Evolutionary conservation across 2,329 filamentous ascomycete genomes (phyloP).

Genomic region (Ustilaginoidea virens): DNA sequence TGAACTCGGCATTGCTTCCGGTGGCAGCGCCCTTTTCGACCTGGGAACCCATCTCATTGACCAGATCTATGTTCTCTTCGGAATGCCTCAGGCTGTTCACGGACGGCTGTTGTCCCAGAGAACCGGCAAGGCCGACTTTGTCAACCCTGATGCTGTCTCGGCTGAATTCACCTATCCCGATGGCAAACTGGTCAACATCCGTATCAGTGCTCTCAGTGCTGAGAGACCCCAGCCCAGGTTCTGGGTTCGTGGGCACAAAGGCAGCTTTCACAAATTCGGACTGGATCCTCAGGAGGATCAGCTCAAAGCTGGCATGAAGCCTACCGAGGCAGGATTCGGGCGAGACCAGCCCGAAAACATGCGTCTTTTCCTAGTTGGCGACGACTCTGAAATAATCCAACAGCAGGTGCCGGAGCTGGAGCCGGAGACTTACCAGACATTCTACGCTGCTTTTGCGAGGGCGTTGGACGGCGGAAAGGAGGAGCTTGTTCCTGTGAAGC

Average conservation of each 20-base stretch:
- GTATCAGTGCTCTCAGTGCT: slow-evolving; percentile 52
- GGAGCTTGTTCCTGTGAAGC: slow-evolving; percentile 35
- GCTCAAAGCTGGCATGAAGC: slow-evolving; percentile 46
- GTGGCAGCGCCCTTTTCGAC: slow-evolving; percentile 56
- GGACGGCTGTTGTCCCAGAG: slow-evolving; percentile 55
- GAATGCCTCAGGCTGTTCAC: slow-evolving; percentile 50
- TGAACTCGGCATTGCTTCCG: slow-evolving; percentile 38
- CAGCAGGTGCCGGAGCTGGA: slow-evolving; percentile 40
- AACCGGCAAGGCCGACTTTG: slow-evolving; percentile 26
- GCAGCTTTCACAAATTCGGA: slow-evolving; percentile 56
- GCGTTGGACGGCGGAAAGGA: slow-evolving; percentile 31
- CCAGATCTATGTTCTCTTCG: slow-evolving; percentile 57
- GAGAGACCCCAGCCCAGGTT: slow-evolving; percentile 57
- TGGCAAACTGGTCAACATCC: slow-evolving; percentile 51
- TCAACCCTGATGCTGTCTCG: slow-evolving; percentile 42
- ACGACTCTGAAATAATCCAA: slow-evolving; percentile 33
- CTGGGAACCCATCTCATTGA: slow-evolving; percentile 64
- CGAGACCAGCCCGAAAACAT: slow-evolving; percentile 46
- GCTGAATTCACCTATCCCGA: slow-evolving; percentile 50
- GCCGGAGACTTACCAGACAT: slow-evolving; percentile 51
- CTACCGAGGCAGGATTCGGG: slow-evolving; percentile 48
- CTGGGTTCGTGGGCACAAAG: slow-evolving; percentile 62
- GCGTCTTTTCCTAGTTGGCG: slow-evolving; percentile 38
- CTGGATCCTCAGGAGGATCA: slow-evolving; percentile 67
- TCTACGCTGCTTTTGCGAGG: slow-evolving; percentile 42